phyloP scores from a whole-genome alignment of 768 basidiomycete genomes.

The Mycena alexandri region DNA sequence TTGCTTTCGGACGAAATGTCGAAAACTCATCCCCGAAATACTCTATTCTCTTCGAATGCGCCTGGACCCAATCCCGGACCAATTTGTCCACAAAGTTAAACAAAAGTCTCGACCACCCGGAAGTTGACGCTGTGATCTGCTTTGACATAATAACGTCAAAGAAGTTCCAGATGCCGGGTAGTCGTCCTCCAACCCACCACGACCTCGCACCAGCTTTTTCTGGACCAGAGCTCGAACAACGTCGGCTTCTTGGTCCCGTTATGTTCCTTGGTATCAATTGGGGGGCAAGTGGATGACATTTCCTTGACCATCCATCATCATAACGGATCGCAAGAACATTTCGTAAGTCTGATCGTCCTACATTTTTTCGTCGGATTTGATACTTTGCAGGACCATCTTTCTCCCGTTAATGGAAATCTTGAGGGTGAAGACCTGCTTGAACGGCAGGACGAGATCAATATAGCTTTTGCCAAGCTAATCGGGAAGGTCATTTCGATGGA shows the following conservation, averaged over 20 bases:
- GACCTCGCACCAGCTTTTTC: background rate
- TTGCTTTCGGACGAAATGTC: constrained; percentile 1
- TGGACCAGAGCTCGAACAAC: background rate
- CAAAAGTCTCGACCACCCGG: constrained; percentile 3
- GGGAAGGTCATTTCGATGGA: background rate
- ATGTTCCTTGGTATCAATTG: background rate
- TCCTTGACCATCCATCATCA: constrained; percentile 4
- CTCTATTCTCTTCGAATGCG: constrained; percentile 13
- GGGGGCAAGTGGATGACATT: background rate
- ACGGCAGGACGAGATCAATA: constrained; percentile 1
- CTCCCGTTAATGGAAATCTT: background rate
- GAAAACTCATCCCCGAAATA: background rate
- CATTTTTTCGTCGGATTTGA: background rate
- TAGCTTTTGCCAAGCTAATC: background rate
- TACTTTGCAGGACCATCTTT: background rate
- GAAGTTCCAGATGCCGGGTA: background rate
- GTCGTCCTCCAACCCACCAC: background rate
- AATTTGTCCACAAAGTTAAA: background rate
- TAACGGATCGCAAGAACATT: background rate
- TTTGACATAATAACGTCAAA: background rate
- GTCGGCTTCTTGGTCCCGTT: background rate
- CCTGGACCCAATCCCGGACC: constrained; percentile 5
- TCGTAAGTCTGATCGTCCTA: background rate
- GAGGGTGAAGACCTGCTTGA: constrained; percentile 5
- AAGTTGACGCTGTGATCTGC: constrained; percentile 1